Evolutionary conservation across 352 stramenopile species (phyloP).

Genomic region (Phytopythium mirpurense): DNA sequence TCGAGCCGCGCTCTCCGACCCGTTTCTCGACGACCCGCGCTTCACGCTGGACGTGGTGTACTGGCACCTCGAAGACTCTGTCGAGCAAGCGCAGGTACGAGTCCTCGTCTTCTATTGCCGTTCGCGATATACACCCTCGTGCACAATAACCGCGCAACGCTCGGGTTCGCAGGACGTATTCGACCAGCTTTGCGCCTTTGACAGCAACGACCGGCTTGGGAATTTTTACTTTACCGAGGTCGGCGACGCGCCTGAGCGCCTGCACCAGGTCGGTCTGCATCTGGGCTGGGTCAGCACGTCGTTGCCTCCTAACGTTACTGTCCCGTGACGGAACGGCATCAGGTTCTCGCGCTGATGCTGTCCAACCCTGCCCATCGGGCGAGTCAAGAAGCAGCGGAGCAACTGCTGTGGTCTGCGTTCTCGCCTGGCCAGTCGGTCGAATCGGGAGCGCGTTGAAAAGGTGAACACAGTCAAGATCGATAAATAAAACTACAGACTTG

Average conservation of each 20-base stretch:
- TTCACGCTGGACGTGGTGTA: slow-evolving; percentile 45
- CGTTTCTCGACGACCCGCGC: slow-evolving; percentile 24
- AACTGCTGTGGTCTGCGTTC: slow-evolving; percentile 30
- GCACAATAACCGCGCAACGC: slow-evolving; percentile 1
- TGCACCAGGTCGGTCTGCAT: slow-evolving; percentile 38
- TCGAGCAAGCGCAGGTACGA: slow-evolving; percentile 28
- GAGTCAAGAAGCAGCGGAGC: slow-evolving; percentile 38
- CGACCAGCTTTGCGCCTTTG: slow-evolving; percentile 40
- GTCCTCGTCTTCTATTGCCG: too few relatives aligned
- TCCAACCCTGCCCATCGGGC: slow-evolving; percentile 44
- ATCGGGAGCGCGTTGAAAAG: slow-evolving; percentile 16
- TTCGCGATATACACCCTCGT: too few relatives aligned
- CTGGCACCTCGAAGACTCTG: slow-evolving; percentile 32
- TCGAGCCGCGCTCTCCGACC: slow-evolving; percentile 9
- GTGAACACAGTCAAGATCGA: slow-evolving; percentile 12
- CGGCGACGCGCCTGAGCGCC: slow-evolving; percentile 36
- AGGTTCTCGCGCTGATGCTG: slow-evolving; percentile 38
- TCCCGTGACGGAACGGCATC: background rate
- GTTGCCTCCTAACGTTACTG: background rate
- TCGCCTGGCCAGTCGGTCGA: slow-evolving; percentile 22
- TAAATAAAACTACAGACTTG: slow-evolving; percentile 22
- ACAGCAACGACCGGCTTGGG: slow-evolving; percentile 31
- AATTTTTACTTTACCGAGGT: slow-evolving; percentile 53
- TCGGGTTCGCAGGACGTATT: slow-evolving; percentile 20
- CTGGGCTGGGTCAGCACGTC: background rate